Percentiles rank a stretch among this genome's conserved stretches.
Conservation (phyloP, 805 yeast species). For the Candida odintsovae region DNA sequence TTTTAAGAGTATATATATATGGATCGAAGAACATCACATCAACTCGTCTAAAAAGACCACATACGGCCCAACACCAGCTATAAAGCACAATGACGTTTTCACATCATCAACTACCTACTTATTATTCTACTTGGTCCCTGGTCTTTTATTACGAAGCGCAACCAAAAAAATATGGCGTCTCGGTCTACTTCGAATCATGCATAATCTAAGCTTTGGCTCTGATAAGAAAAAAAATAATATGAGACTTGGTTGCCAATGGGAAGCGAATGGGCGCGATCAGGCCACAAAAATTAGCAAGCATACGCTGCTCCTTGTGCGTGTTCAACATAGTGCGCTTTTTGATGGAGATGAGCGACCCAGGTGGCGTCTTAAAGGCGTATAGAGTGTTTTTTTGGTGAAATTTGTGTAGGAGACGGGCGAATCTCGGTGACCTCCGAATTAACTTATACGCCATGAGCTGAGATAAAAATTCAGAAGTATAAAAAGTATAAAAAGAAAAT, state of each 20-base stretch:
- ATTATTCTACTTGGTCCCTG: too few species aligned
- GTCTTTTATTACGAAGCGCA: too few species aligned
- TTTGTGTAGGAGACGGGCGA: too few species aligned
- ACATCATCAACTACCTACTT: neutral
- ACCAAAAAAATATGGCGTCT: too few species aligned
- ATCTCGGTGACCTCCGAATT: neutral
- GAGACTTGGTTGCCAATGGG: neutral
- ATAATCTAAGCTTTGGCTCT: neutral
- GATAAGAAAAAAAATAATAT: neutral
- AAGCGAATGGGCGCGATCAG: neutral
- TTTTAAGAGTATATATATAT: too few species aligned
- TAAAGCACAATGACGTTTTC: neutral
- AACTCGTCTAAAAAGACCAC: neutral
- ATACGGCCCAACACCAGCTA: neutral
- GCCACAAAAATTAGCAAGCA: neutral
- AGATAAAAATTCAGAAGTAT: neutral
- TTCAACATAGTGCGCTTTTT: neutral
- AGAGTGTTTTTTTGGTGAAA: neutral
- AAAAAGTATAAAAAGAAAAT: neutral
- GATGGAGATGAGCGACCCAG: neutral
- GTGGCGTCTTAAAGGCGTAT: neutral
- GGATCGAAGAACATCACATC: too few species aligned
- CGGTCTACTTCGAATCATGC: neutral
- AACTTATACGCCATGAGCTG: neutral
- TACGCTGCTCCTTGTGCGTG: neutral